Evolutionary conservation across 805 yeast species (phyloP).

Genomic region (Yamadazyma tumulicola): DNA sequence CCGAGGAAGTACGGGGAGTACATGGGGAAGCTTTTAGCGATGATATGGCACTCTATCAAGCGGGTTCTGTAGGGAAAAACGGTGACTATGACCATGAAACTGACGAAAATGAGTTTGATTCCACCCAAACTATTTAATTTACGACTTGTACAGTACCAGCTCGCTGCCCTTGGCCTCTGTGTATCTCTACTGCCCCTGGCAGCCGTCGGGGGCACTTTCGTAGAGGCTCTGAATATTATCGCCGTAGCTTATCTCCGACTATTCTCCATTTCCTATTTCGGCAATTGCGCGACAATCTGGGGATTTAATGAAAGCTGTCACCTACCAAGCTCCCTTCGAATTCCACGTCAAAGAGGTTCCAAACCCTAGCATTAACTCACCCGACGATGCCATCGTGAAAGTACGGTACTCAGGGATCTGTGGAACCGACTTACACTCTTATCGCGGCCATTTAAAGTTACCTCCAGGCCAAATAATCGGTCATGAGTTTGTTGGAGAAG

Average conservation of each 20-base stretch:
- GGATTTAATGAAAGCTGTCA: conserved; percentile 46
- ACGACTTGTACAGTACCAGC: too few relatives aligned
- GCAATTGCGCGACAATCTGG: neutral
- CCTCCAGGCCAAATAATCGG: conserved; percentile 40
- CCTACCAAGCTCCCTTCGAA: conserved; percentile 42
- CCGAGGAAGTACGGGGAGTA: neutral
- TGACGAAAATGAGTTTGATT: too few relatives aligned
- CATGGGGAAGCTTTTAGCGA: neutral
- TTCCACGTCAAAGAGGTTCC: conserved; percentile 38
- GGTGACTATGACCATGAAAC: too few relatives aligned
- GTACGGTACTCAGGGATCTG: conserved; percentile 49
- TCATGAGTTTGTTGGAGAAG: conserved; percentile 48
- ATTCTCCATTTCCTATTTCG: neutral
- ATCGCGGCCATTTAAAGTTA: conserved; percentile 44
- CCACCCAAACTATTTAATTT: too few relatives aligned
- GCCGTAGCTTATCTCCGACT: neutral
- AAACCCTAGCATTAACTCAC: conserved; percentile 33
- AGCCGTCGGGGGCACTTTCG: too few relatives aligned
- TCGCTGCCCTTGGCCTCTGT: too few relatives aligned
- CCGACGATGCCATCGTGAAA: conserved; percentile 46
- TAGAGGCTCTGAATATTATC: neutral
- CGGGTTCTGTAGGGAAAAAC: too few relatives aligned
- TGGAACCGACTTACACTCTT: conserved; percentile 54
- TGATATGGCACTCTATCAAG: conserved; percentile 3
- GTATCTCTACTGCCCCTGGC: too few relatives aligned